Conservation (phyloP, 208 protist species). For the Acanthamoeba sp. region DNA sequence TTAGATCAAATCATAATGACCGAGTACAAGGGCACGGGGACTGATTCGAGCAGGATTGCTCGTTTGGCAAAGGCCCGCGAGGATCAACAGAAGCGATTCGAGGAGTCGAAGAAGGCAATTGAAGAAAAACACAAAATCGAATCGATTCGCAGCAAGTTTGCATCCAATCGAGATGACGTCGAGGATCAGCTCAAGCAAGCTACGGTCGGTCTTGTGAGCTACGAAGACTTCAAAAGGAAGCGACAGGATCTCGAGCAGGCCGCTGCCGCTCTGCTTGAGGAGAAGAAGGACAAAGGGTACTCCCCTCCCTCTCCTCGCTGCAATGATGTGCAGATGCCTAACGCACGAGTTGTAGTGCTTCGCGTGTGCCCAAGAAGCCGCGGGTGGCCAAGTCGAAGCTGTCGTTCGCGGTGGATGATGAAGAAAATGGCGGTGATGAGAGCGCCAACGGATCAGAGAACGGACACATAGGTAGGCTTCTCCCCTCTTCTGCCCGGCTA, state of each 20-base stretch:
- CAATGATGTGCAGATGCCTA: neutral
- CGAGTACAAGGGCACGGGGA: conserved; percentile 78
- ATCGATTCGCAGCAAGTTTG: conserved; percentile 77
- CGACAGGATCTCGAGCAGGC: conserved; percentile 44
- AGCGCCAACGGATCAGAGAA: neutral
- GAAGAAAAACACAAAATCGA: conserved; percentile 63
- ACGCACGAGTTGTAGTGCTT: no score
- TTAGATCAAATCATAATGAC: conserved; percentile 53
- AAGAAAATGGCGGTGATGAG: conserved; percentile 22
- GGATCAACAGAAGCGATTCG: conserved; percentile 73
- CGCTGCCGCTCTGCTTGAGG: conserved; percentile 5
- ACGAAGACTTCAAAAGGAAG: conserved; percentile 78
- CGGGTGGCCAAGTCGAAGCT: conserved; percentile 73
- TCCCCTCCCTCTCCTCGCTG: neutral
- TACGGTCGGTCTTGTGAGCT: conserved; percentile 78
- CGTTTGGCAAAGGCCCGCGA: conserved; percentile 82
- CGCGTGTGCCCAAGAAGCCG: neutral
- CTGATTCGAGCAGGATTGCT: conserved; percentile 74
- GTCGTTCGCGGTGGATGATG: conserved; percentile 81
- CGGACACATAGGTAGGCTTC: no score
- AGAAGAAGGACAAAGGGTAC: conserved; percentile 58
- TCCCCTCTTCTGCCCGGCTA: no score
- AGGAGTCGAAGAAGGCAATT: conserved; percentile 75
- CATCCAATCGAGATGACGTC: conserved; percentile 38
- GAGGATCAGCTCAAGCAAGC: conserved; percentile 74